Base-by-base conservation (phyloP, 2,329 filamentous ascomycete genomes). In the Davidsoniella neocaledoniae region DNA sequence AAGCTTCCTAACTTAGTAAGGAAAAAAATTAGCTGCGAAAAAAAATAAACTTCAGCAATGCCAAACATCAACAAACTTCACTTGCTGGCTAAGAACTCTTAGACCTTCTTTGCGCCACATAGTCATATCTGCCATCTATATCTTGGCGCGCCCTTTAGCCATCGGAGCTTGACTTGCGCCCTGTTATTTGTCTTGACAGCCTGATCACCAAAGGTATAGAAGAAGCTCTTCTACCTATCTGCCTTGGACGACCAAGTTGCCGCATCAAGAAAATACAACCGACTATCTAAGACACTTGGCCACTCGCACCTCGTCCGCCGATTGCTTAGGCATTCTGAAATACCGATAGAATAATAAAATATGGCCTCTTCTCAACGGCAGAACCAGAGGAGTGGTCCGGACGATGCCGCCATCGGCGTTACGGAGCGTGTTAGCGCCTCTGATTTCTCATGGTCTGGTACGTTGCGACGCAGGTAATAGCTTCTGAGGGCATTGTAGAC, bases 381-480 rank as follows among this genome's bases (percentile, higher is more conserved):
- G 39, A 48, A 52, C 23, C 41, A 47, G 21, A 48, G 43, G 23
- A 39, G 36, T 48, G 58, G 61, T 14, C 60, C 62, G 16, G 60
- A 65, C 40, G 61, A 61, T 6, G 61, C 56, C 43, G 59, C 61
- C 5, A 58, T 68, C 43, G 66, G 66, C 44, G 67, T 68, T 43
- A 65, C 64, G 6, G 60, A 66, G 49, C 61, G 64, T 33, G 60
- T 64, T 19, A 66, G 65, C 40, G 64, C 65, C 14, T 57, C 67
- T 12, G 51, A 57, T 14, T 55, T 58, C 49, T 54, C 63, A 25
- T 68, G 66, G 66, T 64, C 61, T 5, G 66, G 66, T 50, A 51
- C 48, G 25, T 48, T 55, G 45, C 53, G 54, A 37, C 53, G 51
- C 43, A 52, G 54, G 54, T 54, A 51, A 46, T 21, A 21, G 14